Percentiles rank a stretch among this genome's conserved stretches.
phyloP scores from a whole-genome alignment of 345 rosid genomes.

The Hibiscus trionum region DNA sequence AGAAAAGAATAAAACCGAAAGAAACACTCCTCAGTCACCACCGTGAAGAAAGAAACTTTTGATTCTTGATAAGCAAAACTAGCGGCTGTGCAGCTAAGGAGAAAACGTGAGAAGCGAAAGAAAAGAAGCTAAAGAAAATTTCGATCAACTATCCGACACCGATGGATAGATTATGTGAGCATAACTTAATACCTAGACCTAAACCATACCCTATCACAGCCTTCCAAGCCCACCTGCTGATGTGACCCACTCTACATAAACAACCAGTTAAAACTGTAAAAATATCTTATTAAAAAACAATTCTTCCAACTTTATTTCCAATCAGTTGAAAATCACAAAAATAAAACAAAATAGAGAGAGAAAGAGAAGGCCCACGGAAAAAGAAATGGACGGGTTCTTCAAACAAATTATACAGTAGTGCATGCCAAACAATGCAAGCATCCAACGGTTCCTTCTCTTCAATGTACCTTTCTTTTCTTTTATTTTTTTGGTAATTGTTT shows the following conservation, averaged over 20 bases:
- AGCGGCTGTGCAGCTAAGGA: slow-evolving; percentile 4
- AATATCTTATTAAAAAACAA: slow-evolving; percentile 10
- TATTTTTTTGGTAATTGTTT: no score
- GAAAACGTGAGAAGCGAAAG: neutral
- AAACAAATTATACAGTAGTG: slow-evolving; percentile 16
- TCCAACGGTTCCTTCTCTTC: slow-evolving; percentile 25
- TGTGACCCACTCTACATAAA: slow-evolving; percentile 92
- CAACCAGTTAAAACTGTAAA: slow-evolving; percentile 67
- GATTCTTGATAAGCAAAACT: neutral
- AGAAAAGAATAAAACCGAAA: neutral
- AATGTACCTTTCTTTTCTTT: neutral
- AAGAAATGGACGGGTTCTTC: neutral
- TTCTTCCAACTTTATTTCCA: neutral
- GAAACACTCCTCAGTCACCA: neutral
- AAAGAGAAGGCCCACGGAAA: neutral
- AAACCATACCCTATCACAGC: slow-evolving; percentile 35
- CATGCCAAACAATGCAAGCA: slow-evolving; percentile 23
- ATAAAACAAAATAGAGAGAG: slow-evolving; percentile 10
- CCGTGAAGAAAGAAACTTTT: slow-evolving; percentile 10
- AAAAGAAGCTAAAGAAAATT: neutral
- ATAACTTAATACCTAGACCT: slow-evolving; percentile 44
- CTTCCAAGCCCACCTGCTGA: slow-evolving; percentile 65
- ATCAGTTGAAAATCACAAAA: slow-evolving; percentile 6
- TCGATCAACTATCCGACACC: no score
- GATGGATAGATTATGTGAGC: slow-evolving; percentile 27